Base-by-base conservation (phyloP, 257 asterid species). In the Echites panduratus region DNA sequence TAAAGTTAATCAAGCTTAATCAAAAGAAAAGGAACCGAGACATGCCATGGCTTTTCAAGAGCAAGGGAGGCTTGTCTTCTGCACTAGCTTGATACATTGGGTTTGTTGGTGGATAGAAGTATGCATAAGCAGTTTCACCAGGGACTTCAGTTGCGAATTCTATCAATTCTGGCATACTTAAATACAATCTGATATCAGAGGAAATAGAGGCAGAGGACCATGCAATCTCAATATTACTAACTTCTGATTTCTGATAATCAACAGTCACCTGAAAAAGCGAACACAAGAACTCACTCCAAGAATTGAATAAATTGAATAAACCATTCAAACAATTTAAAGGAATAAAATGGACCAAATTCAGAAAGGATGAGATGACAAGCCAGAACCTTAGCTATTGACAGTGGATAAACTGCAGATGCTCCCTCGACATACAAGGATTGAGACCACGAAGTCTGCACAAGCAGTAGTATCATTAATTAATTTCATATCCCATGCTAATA, bases 91-190 rank as follows among this genome's bases (percentile, higher is more conserved):
- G 89, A 82, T 79, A 88, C 64, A 54, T 73, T 77, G 99, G 90
- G 85, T 89, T 91, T 66, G 90, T 88, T 19, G 99, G 99, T 45
- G 97, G 92, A 80, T 94, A 94, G 77, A 87, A 94, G 82, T 91
- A 91, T 27, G 99, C 99, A 82, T 88, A 91, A 40, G 99, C 99
- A 61, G 47, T 87, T 80, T 88, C 86, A 27, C 99, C 99, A 0
- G 93, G 93, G 73, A 91, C 88, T 77, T 81, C 89, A 35, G 98
- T 91, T 27, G 98, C 96, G 80, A 94, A 94, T 87, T 91, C 95
- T 70, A 91, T 86, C 75, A 88, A 73, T 77, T 94, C 95, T 4
- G 99, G 95, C 41, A 79, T 70, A 80, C 99, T 91, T 75, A 89
- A 73, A 78, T 90, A 94, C 2, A 86, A 77, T 43, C 52, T 66